Conservation (phyloP, 1,139 yeast species). For the Saccharomyces pastorianus region DNA sequence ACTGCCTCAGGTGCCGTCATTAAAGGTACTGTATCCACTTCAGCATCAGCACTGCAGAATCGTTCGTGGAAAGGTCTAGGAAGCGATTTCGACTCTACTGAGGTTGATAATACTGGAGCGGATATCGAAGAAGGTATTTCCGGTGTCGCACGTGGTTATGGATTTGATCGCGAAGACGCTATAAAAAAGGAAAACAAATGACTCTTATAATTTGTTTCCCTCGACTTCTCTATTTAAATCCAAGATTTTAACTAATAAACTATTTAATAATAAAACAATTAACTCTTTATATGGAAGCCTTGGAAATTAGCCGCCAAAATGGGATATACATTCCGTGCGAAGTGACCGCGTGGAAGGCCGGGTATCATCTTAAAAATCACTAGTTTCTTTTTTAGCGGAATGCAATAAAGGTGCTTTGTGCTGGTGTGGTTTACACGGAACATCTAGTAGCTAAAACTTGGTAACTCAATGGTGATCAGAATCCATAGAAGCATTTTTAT, state of each 20-base stretch:
- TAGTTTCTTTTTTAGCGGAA: neutral
- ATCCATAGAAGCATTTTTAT: neutral
- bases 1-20: conserved; percentile 43
- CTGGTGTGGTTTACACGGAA: neutral
- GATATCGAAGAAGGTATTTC: conserved; percentile 68
- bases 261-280: neutral
- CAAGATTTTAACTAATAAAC: neutral
- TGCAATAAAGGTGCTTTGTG: neutral
- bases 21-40: conserved; percentile 77
- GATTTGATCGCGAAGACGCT: conserved; percentile 20
- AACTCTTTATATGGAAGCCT: neutral
- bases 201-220: neutral
- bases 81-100: conserved; percentile 55
- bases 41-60: conserved; percentile 66
- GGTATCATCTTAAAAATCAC: neutral
- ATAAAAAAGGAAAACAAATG: neutral
- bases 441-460: neutral
- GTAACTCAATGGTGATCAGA: neutral
- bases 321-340: neutral
- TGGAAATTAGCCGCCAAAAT: neutral
- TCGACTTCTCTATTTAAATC: neutral
- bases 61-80: conserved; percentile 90
- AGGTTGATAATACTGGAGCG: conserved; percentile 53
- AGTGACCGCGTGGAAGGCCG: neutral
- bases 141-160: conserved; percentile 86